A percentile compares a stretch with the other conserved stretches of the same genome.
These are phyloP conservation scores for Umbelopsis sp. DNA, from an alignment of 371 early-diverging fungal species.

Conservation along the genomic window DNA sequence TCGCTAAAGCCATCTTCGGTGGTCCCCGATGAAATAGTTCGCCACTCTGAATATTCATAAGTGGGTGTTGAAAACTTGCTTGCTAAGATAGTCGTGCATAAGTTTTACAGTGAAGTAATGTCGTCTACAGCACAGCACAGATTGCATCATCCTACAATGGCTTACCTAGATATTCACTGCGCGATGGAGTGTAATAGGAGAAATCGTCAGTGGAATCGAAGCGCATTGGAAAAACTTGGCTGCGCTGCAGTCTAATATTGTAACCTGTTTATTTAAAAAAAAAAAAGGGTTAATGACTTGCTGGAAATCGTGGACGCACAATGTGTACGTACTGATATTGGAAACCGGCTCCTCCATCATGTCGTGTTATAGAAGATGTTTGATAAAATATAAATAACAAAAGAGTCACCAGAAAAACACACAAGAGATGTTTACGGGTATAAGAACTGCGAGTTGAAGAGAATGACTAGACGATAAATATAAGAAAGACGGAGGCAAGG, in stretches of 20 bases:
- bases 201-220: background rate
- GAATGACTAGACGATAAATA: background rate
- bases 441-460: background rate
- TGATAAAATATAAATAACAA: background rate
- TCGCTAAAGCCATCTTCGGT: slow-evolving; percentile 11
- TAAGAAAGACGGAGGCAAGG: background rate
- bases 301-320: background rate
- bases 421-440: background rate
- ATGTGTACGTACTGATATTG: slow-evolving; percentile 8
- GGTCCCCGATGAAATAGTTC: background rate
- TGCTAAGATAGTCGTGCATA: background rate
- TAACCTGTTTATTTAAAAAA: background rate
- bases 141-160: too few relatives aligned
- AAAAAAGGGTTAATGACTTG: background rate
- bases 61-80: background rate
- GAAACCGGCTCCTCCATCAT: slow-evolving; percentile 17
- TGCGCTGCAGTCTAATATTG: slow-evolving; percentile 7
- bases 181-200: background rate
- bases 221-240: slow-evolving; percentile 1
- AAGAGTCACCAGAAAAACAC: background rate
- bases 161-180: background rate
- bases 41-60: background rate
- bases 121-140: too few relatives aligned
- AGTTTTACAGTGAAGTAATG: too few relatives aligned
- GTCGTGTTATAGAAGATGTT: background rate